Base-by-base conservation (phyloP, 2,329 filamentous ascomycete species). In the Ploettnerulaceae sp. region DNA sequence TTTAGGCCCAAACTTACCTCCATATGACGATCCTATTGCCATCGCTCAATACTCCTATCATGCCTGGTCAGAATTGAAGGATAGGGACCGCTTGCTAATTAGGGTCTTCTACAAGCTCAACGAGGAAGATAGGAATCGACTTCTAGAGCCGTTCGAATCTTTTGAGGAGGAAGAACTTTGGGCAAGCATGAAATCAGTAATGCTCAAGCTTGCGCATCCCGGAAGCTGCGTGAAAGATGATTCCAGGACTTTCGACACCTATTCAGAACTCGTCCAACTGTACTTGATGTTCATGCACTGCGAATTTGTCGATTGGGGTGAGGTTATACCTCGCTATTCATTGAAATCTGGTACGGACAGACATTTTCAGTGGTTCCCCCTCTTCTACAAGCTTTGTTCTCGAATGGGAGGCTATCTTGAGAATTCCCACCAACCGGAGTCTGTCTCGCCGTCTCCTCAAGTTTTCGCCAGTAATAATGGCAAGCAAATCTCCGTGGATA, bases 81-180 rank as follows among this genome's bases (percentile, higher is more conserved):
- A 64, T 39, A 48, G 45, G 8, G 66, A 68, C 29, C 65, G 70
- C 5, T 57, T 73, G 1, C 52, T 75, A 17, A 67, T 72, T 38
- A 70, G 71, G 41, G 51, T 68, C 2, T 55, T 75, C 1, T 48
- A 55, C 6, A 60, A 66, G 8, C 58, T 69, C 37, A n/a, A 22
- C 18, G 35, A 47, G 37, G 14, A 24, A 21, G 33, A 45, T 9
- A 29, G 22, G 20, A 15, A 14, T 24, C 32, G 18, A 14, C 44
- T 57, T 7, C 35, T 54, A 7, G 40, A 48, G 1, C 28, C 56
- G 29, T 40, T 60, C 24, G 21, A 33, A 21, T 31, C 32, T n/a
- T 36, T 53, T 7, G 45, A 45, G 7, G 47, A 47, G 43, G 29
- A 45, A 12, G 15, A 47, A 12, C 32, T 48, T n/a, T 53, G 46